These are phyloP conservation scores for Suillus hirtellus DNA, from an alignment of 768 basidiomycete species.

Conservation along the genomic window DNA sequence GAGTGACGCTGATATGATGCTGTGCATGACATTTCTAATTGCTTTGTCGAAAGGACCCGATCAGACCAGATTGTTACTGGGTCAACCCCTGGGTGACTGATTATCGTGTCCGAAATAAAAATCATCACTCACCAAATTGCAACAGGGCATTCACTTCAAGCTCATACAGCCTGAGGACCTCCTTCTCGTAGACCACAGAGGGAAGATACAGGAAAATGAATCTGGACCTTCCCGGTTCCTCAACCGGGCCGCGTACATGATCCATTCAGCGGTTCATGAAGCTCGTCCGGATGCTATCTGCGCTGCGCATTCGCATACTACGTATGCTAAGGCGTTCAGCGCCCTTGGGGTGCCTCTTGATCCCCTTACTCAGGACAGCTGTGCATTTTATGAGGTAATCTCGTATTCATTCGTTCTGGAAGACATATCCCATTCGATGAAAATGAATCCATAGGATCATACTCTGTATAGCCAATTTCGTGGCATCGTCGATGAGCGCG, in stretches of 20 bases:
- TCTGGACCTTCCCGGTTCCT: constrained; percentile 34
- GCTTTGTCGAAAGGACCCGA: constrained; percentile 33
- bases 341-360: constrained; percentile 33
- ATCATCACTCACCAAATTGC: neutral
- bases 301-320: constrained; percentile 36
- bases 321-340: constrained; percentile 39
- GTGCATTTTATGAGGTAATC: constrained; percentile 33
- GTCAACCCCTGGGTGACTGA: constrained; percentile 44
- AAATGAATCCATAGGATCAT: constrained; percentile 23
- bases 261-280: constrained; percentile 35
- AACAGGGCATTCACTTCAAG: constrained; percentile 45
- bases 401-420: neutral
- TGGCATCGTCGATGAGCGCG: constrained; percentile 37
- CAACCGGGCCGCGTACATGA: constrained; percentile 41
- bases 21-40: neutral
- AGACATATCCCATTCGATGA: neutral
- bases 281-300: constrained; percentile 38
- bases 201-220: constrained; percentile 32
- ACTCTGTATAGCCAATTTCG: constrained; percentile 32
- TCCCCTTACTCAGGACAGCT: constrained; percentile 36
- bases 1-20: neutral
- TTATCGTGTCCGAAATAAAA: neutral
- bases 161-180: constrained; percentile 45
- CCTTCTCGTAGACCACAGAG: constrained; percentile 44
- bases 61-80: constrained; percentile 46